These are phyloP conservation scores for Acanthamoeba sp. DNA, from an alignment of 208 protist species.

Conservation along the genomic window DNA sequence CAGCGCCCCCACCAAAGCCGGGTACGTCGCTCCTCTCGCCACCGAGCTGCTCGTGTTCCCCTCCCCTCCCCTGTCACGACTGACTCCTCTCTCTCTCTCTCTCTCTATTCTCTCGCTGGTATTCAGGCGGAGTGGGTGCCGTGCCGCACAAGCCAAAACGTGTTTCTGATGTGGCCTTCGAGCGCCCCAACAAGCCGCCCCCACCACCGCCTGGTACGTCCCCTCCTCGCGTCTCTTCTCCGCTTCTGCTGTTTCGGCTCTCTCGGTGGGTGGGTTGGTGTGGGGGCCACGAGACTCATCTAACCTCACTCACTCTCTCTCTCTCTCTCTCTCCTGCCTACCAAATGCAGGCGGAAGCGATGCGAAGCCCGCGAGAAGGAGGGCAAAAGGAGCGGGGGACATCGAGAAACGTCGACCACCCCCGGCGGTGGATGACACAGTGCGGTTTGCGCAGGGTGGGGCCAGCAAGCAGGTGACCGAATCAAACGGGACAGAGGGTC, in stretches of 20 bases:
- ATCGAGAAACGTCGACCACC: neutral
- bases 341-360: constrained; percentile 35
- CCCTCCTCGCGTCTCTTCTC: neutral
- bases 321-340: neutral
- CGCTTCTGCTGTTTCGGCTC: neutral
- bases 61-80: too few species aligned
- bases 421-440: neutral
- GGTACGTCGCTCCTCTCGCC: neutral
- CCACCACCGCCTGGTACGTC: constrained; percentile 19
- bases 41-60: neutral
- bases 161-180: constrained; percentile 7
- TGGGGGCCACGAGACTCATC: too few species aligned
- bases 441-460: neutral
- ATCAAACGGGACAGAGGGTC: neutral
- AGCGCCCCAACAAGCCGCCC: constrained; percentile 53
- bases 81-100: constrained; percentile 15
- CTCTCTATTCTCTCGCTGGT: neutral
- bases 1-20: neutral
- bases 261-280: too few species aligned
- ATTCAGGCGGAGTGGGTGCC: constrained; percentile 23
- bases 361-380: neutral
- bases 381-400: neutral
- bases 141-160: constrained; percentile 61
- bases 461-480: neutral
- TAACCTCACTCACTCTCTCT: too few species aligned